Evolutionary conservation across 2,329 filamentous ascomycete species (phyloP).

Genomic region (Microthyrium microscopicum): DNA sequence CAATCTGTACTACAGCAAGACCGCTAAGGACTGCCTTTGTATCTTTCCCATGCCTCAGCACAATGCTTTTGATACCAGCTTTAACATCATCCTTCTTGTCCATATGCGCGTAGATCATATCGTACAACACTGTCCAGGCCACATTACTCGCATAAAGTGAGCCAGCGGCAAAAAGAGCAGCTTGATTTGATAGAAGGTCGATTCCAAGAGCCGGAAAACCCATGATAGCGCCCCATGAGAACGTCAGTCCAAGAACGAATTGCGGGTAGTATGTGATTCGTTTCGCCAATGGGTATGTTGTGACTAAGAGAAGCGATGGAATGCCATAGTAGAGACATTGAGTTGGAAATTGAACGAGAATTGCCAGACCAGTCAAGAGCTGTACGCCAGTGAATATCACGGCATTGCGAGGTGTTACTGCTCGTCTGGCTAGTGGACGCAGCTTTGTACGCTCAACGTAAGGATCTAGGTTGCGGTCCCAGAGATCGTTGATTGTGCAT

Average conservation of each 20-base stretch:
- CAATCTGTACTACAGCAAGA: slow-evolving; percentile 51
- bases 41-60: slow-evolving; percentile 58
- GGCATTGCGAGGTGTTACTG: slow-evolving; percentile 55
- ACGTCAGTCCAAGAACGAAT: slow-evolving; percentile 65
- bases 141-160: slow-evolving; percentile 63
- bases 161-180: slow-evolving; percentile 48
- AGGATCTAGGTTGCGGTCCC: slow-evolving; percentile 75
- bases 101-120: slow-evolving; percentile 91
- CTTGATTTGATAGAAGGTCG: slow-evolving; percentile 47
- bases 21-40: slow-evolving; percentile 62
- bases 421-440: slow-evolving; percentile 65
- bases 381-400: slow-evolving; percentile 60
- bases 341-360: slow-evolving; percentile 59
- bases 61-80: slow-evolving; percentile 79
- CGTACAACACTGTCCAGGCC: slow-evolving; percentile 76
- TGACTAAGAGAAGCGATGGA: slow-evolving; percentile 57
- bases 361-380: slow-evolving; percentile 52
- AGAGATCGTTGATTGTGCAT: slow-evolving; percentile 80
- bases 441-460: slow-evolving; percentile 60
- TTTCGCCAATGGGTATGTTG: slow-evolving; percentile 67
- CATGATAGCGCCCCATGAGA: slow-evolving; percentile 80
- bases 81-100: slow-evolving; percentile 75
- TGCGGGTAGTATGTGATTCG: slow-evolving; percentile 79
- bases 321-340: slow-evolving; percentile 62
- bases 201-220: slow-evolving; percentile 72